Base-by-base conservation (phyloP, 306 rosid genomes). In the Cucurbita pepo region DNA sequence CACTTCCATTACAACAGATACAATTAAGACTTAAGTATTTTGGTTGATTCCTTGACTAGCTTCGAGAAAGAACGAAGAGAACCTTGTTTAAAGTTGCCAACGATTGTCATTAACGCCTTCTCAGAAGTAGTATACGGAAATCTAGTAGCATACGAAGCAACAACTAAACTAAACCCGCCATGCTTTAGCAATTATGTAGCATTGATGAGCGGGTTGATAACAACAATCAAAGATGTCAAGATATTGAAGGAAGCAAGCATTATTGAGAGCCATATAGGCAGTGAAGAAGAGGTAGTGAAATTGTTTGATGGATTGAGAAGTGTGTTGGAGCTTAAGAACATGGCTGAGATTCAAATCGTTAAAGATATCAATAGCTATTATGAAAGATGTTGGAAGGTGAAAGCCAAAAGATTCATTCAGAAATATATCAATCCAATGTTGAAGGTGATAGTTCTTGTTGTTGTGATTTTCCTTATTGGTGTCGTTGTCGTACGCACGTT, bases 341-440 rank as follows among this genome's bases (percentile, higher is more conserved):
- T 22, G 75, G 44, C 8, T 12, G 44, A 54, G 25, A 13, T 59
- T 58, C 41, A 58, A 30, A 37, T 71, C 16, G 37, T 53, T 34
- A 54, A 71, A 71, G 75, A 51, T 12, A 71, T 71, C 44, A 71
- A 71, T 38, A 40, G 10, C 57, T 71, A 48, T 71, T 71, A 71
- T 18, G 47, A 71, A 36, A n/a, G 45, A 6, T 48, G 57, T 13
- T 48, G 75, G 75, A 71, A 18, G 59, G 62, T 50, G 8, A 71
- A 71, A 43, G 15, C 30, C 16, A 53, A 53, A 6, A 71, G 57
- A 54, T 53, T 71, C 30, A 16, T 52, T 11, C 36, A 71, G 44
- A 71, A n/a, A 13, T 51, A 16, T n/a, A 6, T 52, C 8, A 21
- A 45, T 70, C 43, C 59, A 47, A 3, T n/a, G 2, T 8, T 53